These are phyloP conservation scores for Fusarium duplospermum DNA, from an alignment of 2,329 filamentous ascomycete genomes.

Conservation along the genomic window DNA sequence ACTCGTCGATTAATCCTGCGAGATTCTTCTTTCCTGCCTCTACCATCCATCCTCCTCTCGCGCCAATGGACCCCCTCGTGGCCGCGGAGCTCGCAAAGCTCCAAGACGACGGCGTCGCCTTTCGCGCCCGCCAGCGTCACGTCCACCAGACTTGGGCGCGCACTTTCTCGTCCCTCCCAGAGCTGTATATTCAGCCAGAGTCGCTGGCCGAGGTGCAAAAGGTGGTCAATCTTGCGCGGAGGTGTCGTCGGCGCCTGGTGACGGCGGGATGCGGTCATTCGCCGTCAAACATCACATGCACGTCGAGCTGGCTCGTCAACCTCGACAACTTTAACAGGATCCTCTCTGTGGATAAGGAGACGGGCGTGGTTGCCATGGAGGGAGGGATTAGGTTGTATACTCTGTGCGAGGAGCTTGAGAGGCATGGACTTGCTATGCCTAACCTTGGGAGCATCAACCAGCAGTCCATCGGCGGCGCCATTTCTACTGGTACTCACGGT, in stretches of 20 bases:
- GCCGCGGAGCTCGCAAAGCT: slow-evolving; percentile 48
- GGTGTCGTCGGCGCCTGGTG: slow-evolving; percentile 83
- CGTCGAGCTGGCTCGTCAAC: slow-evolving; percentile 94
- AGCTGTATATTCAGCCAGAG: slow-evolving; percentile 90
- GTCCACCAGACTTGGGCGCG: slow-evolving; percentile 93
- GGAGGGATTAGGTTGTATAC: slow-evolving; percentile 87
- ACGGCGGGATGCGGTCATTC: slow-evolving; percentile 94
- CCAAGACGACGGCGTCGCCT: slow-evolving; percentile 66
- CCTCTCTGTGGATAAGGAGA: slow-evolving; percentile 74
- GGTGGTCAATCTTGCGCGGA: slow-evolving; percentile 81
- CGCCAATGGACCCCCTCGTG: slow-evolving; percentile 53
- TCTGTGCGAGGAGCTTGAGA: slow-evolving; percentile 79
- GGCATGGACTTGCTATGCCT: slow-evolving; percentile 83
- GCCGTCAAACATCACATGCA: slow-evolving; percentile 91
- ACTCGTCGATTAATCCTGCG: slow-evolving; percentile 12
- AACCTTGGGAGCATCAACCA: slow-evolving; percentile 96
- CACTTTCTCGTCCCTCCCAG: slow-evolving; percentile 89
- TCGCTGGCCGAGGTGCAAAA: slow-evolving; percentile 86
- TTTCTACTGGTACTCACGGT: slow-evolving; percentile 93
- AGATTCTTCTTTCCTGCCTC: neutral
- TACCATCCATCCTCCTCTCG: neutral
- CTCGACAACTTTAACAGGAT: slow-evolving; percentile 85
- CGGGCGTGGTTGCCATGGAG: slow-evolving; percentile 79
- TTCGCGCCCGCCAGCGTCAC: slow-evolving; percentile 79
- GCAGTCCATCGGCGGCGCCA: slow-evolving; percentile 92